phyloP scores from a whole-genome alignment of 495 filamentous ascomycete species.

The Tuber microsphaerosporum region DNA sequence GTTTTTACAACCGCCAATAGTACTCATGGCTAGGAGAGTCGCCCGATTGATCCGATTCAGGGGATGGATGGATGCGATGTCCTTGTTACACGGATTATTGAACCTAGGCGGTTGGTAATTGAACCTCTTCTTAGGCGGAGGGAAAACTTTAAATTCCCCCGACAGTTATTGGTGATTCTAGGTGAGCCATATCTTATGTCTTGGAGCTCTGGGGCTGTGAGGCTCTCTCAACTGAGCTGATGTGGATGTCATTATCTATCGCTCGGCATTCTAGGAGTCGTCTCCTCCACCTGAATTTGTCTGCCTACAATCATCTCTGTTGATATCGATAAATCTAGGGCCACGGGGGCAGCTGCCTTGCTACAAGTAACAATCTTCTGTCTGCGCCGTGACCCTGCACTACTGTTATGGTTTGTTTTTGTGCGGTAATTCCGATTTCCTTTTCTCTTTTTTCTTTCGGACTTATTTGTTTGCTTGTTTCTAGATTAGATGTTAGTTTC shows the following conservation, averaged over 20 bases:
- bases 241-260: not conserved
- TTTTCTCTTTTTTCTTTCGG: not conserved
- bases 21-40: not conserved
- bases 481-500: not conserved
- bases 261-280: not conserved
- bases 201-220: not conserved
- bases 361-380: not conserved
- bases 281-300: not conserved
- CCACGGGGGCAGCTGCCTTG: not conserved
- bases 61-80: not conserved
- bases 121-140: not conserved
- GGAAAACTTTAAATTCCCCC: not conserved
- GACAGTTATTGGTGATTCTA: not conserved
- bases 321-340: not conserved
- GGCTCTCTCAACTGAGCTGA: not conserved
- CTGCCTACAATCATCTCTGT: not conserved
- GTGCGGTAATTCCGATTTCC: not conserved
- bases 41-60: not conserved
- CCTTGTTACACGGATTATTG: not conserved
- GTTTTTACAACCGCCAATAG: not conserved
- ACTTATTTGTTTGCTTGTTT: not conserved
- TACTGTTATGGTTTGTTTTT: not conserved
- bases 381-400: not conserved
- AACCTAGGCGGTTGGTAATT: not conserved
- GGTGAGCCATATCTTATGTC: not conserved